Evolutionary conservation across 306 rosid genomes (phyloP).

Genomic region (Abrus precatorius): DNA sequence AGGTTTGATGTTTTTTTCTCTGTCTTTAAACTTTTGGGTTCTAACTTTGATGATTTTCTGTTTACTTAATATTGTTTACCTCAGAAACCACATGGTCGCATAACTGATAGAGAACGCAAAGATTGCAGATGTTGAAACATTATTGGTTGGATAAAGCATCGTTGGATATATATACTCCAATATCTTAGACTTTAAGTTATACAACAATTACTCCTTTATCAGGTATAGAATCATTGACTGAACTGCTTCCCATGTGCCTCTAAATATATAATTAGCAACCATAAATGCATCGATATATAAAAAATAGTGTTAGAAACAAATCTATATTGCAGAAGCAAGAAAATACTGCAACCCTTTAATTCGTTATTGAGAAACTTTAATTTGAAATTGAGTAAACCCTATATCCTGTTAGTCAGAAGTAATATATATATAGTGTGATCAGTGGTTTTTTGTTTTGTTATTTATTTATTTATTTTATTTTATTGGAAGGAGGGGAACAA

Average conservation of each 20-base stretch:
- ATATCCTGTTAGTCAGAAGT: neutral
- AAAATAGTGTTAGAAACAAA: neutral
- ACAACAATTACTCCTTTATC: neutral
- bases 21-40: neutral
- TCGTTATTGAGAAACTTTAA: neutral
- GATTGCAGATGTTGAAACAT: constrained; percentile 37
- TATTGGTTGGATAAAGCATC: constrained; percentile 29
- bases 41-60: constrained; percentile 26
- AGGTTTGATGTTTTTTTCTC: constrained; percentile 30
- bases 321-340: neutral
- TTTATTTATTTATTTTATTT: neutral
- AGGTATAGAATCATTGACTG: constrained; percentile 10
- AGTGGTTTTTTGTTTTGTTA: neutral
- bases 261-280: neutral
- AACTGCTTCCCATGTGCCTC: constrained; percentile 43
- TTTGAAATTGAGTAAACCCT: neutral
- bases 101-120: neutral
- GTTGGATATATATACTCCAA: neutral
- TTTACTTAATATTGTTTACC: neutral
- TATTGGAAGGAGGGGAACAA: neutral
- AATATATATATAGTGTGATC: neutral
- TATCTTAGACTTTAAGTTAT: constrained; percentile 13
- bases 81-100: constrained; percentile 19
- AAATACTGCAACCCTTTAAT: neutral
- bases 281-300: neutral